Evolutionary conservation across 352 stramenopile species (phyloP).

Genomic region (Pythium diclinum): DNA sequence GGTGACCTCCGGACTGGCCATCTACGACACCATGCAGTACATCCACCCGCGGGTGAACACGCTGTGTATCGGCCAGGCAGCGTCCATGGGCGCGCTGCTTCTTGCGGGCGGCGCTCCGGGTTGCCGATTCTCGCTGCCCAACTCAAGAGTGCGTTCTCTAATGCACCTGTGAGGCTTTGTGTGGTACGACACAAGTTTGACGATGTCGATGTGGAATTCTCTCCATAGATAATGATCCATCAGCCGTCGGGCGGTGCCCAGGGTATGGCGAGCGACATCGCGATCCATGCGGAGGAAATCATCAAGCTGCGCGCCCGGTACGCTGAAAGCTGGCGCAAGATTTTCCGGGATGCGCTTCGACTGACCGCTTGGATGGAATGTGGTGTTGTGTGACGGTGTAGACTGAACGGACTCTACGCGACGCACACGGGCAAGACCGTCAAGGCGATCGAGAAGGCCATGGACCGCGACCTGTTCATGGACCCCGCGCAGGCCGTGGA

Average conservation of each 20-base stretch:
- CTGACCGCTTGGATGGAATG: conserved; percentile 6
- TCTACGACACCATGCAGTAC: conserved; percentile 99
- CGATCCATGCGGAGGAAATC: conserved; percentile 98
- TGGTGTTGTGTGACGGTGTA: conserved; percentile 21
- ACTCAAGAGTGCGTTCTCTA: conserved; percentile 75
- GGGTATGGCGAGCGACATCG: conserved; percentile 97
- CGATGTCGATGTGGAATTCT: neutral
- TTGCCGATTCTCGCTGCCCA: conserved; percentile 91
- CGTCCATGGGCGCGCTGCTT: conserved; percentile 96
- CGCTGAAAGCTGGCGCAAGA: conserved; percentile 56
- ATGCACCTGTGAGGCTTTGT: neutral
- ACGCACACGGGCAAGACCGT: conserved; percentile 72
- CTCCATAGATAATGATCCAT: conserved; percentile 95
- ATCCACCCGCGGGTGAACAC: conserved; percentile 97
- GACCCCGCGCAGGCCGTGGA: conserved; percentile 65
- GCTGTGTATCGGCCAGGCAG: conserved; percentile 96
- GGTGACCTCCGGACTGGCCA: conserved; percentile 96
- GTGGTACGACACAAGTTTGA: neutral
- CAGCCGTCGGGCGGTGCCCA: conserved; percentile 95
- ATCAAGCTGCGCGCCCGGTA: conserved; percentile 88
- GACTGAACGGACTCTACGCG: conserved; percentile 72
- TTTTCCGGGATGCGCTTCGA: neutral
- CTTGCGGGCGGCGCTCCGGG: conserved; percentile 90
- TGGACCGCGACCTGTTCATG: conserved; percentile 88
- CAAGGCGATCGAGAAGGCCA: conserved; percentile 79